phyloP scores from a whole-genome alignment of 2,329 filamentous ascomycete species.

The Hymenoscyphus fraxineus region DNA sequence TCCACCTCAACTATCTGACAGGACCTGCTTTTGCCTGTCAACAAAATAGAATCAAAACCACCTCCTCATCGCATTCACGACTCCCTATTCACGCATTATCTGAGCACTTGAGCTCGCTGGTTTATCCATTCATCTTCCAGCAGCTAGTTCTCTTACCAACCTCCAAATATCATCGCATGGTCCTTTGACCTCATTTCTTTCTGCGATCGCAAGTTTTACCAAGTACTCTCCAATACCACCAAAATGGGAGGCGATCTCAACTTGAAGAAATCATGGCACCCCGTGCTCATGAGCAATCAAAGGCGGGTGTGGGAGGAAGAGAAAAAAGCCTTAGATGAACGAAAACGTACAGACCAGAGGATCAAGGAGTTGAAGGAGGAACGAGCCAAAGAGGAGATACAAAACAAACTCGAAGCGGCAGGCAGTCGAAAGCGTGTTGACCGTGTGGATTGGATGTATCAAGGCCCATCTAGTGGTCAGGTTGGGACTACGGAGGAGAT shows the following conservation, averaged over 20 bases:
- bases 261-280: constrained; percentile 93
- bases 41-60: neutral
- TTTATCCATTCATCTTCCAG: neutral
- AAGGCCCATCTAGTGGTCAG: constrained; percentile 74
- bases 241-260: constrained; percentile 95
- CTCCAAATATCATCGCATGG: neutral
- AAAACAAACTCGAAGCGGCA: constrained; percentile 81
- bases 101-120: neutral
- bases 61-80: neutral
- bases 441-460: constrained; percentile 98
- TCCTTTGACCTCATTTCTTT: neutral
- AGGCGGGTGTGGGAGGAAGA: constrained; percentile 87
- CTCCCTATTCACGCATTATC: too few relatives aligned
- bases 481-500: constrained; percentile 80
- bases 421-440: constrained; percentile 77
- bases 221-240: constrained; percentile 20
- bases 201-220: too few relatives aligned
- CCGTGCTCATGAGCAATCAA: constrained; percentile 85
- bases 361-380: constrained; percentile 93
- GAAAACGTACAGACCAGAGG: constrained; percentile 88
- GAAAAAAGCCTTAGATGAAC: constrained; percentile 86
- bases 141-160: neutral
- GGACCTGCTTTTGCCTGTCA: neutral
- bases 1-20: too few relatives aligned
- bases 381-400: constrained; percentile 84